phyloP scores from a whole-genome alignment of 495 filamentous ascomycete species.

The Aspergillus leporis region DNA sequence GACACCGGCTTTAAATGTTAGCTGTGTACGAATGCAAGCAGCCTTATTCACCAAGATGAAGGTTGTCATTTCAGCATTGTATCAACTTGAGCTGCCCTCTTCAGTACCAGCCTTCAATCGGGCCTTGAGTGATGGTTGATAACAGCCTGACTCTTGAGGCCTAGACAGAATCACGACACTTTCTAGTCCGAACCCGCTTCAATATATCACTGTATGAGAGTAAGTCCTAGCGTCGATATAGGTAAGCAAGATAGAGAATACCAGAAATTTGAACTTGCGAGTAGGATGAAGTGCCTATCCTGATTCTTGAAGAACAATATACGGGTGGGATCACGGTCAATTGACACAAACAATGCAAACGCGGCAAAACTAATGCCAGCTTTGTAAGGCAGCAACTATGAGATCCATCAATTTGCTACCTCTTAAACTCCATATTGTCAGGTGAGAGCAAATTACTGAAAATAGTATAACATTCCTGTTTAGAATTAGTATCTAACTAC shows the following conservation, averaged over 20 bases:
- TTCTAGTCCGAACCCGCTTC: not conserved
- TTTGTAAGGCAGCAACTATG: constrained; percentile 13
- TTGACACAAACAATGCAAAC: constrained; percentile 17
- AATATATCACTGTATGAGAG: not conserved
- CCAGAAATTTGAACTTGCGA: not conserved
- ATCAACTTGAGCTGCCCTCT: not conserved
- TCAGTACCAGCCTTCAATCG: not conserved
- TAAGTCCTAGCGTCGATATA: not conserved
- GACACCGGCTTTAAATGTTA: no score
- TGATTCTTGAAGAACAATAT: no score
- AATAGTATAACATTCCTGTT: no score
- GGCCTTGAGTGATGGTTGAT: not conserved
- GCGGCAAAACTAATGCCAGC: constrained; percentile 16
- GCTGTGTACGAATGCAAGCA: no score
- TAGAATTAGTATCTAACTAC: no score
- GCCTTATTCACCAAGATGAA: no score
- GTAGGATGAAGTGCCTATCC: not conserved
- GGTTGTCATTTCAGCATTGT: no score
- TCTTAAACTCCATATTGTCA: no score
- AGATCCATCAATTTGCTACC: no score
- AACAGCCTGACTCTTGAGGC: not conserved
- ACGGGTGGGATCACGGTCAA: not conserved
- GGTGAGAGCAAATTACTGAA: no score
- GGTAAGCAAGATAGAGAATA: not conserved
- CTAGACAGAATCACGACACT: not conserved